Percentiles rank a stretch among this genome's conserved stretches.
Conservation (phyloP, 352 stramenopile genomes). For the Globisporangium perplexum region DNA sequence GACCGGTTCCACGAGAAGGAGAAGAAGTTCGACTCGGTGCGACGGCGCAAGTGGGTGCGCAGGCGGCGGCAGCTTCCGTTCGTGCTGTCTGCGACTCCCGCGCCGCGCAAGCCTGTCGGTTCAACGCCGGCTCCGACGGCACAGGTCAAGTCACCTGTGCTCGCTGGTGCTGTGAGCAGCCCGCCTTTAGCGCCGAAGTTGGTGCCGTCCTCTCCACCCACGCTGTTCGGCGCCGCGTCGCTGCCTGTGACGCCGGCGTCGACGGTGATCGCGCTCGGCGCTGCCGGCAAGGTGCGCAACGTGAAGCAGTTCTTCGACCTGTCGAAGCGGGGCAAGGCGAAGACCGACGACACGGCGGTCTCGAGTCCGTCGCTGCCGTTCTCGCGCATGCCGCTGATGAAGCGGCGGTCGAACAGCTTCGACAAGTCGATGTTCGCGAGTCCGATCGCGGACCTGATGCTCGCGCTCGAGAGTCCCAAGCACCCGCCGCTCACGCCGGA, state of each 20-base stretch:
- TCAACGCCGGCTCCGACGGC: too few relatives aligned
- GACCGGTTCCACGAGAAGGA: conserved; percentile 71
- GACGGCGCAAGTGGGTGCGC: conserved; percentile 60
- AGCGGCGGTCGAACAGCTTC: conserved; percentile 36
- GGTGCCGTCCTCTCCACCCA: conserved; percentile 3
- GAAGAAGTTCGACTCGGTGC: conserved; percentile 68
- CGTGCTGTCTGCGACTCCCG: conserved; percentile 23
- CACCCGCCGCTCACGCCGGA: conserved; percentile 3
- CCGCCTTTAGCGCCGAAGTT: neutral
- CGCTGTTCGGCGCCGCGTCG: conserved; percentile 14
- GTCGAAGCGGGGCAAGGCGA: conserved; percentile 16
- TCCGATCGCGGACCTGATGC: conserved; percentile 17
- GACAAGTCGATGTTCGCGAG: conserved; percentile 29
- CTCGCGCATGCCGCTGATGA: conserved; percentile 16
- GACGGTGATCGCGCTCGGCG: conserved; percentile 16
- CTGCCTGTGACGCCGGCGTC: conserved; percentile 12
- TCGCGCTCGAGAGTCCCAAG: conserved; percentile 11
- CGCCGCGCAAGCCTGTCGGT: neutral
- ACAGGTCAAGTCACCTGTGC: neutral
- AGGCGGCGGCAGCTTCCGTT: conserved; percentile 46
- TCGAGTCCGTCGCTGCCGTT: conserved; percentile 8
- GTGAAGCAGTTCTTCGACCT: conserved; percentile 30
- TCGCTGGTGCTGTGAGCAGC: neutral
- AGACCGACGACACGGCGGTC: conserved; percentile 22
- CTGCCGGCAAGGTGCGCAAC: conserved; percentile 25